Evolutionary conservation across 805 yeast genomes (phyloP).

Genomic region (Lipomyces orientalis): DNA sequence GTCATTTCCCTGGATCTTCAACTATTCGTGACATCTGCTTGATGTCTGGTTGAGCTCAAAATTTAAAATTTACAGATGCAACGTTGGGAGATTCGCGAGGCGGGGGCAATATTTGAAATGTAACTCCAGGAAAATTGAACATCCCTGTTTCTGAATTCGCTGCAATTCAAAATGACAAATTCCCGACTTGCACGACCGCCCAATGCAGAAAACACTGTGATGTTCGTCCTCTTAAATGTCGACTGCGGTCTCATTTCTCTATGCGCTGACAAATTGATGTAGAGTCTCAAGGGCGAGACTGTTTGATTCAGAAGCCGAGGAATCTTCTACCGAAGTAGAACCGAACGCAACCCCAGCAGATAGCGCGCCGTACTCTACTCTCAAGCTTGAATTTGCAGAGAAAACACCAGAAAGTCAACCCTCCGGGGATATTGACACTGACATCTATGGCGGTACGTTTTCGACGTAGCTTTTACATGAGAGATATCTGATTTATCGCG

Average conservation of each 20-base stretch:
- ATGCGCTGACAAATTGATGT: background rate
- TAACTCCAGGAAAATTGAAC: background rate
- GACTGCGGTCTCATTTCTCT: background rate
- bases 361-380: background rate
- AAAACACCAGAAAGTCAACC: background rate
- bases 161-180: background rate
- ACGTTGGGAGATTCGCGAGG: background rate
- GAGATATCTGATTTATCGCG: background rate
- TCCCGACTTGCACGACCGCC: slow-evolving; percentile 2
- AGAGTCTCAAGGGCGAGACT: slow-evolving; percentile 5
- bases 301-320: background rate
- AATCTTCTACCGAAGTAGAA: background rate
- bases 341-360: background rate
- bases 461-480: background rate
- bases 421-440: background rate
- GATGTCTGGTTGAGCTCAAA: background rate
- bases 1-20: background rate
- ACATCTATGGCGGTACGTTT: background rate
- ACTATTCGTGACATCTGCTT: background rate
- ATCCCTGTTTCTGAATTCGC: background rate
- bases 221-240: background rate
- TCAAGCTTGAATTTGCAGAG: slow-evolving; percentile 5
- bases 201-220: background rate
- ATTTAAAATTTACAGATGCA: background rate
- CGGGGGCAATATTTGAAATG: too few species aligned